Percentiles rank a stretch among this genome's conserved stretches.
phyloP scores from a whole-genome alignment of 495 filamentous ascomycete species.

The Hypomontagnella monticulosa region DNA sequence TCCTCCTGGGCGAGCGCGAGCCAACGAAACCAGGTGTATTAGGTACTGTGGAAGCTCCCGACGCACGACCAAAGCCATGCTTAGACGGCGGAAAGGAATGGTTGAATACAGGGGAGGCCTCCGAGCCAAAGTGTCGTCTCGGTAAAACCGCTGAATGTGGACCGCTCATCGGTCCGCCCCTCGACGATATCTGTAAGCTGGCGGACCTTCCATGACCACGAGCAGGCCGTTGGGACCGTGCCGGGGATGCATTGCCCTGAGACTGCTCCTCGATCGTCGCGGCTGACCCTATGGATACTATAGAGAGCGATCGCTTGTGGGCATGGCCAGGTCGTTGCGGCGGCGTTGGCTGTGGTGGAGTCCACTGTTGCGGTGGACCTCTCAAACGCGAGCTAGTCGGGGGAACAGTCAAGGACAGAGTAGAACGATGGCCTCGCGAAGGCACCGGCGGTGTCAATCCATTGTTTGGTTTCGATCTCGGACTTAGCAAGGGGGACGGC shows the following conservation, averaged over 20 bases:
- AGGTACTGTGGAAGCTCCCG: constrained; percentile 51
- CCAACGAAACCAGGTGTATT: constrained; percentile 50
- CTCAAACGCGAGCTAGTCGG: constrained; percentile 51
- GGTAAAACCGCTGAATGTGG: constrained; percentile 55
- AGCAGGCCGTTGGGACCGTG: constrained; percentile 57
- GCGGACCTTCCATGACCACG: constrained; percentile 81
- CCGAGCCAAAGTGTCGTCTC: constrained; percentile 48
- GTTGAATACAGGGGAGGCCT: constrained; percentile 58
- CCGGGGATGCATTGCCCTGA: constrained; percentile 24
- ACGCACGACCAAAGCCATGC: constrained; percentile 47
- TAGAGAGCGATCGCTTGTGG: constrained; percentile 86
- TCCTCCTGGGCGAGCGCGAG: constrained; percentile 47
- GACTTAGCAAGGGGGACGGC: constrained; percentile 49
- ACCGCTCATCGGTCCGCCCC: constrained; percentile 49
- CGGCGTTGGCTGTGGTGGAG: constrained; percentile 34
- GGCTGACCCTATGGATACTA: constrained; percentile 85
- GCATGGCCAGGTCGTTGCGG: constrained; percentile 49
- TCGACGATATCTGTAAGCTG: constrained; percentile 80
- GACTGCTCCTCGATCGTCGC: constrained; percentile 59
- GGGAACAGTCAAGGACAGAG: constrained; percentile 67
- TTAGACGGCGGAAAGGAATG: constrained; percentile 58
- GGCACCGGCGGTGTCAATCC: constrained; percentile 52
- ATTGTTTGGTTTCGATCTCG: constrained; percentile 41
- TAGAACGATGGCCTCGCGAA: constrained; percentile 64
- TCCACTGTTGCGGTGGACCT: constrained; percentile 44